These are phyloP conservation scores for Aspergillus terreus DNA, from an alignment of 2,329 filamentous ascomycete genomes.

Conservation along the genomic window DNA sequence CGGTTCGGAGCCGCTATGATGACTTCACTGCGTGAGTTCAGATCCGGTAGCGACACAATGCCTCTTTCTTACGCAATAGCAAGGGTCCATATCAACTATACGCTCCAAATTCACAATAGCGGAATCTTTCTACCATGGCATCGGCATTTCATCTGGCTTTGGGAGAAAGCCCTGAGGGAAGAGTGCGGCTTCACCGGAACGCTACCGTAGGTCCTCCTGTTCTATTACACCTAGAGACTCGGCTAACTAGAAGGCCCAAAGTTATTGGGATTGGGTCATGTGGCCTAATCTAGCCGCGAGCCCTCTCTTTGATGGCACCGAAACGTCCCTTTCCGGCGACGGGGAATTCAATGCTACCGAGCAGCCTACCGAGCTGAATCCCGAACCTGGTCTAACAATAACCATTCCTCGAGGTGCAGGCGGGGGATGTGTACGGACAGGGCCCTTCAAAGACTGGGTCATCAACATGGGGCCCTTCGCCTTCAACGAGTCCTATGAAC, in stretches of 20 bases:
- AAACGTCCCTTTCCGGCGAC: conserved; percentile 1
- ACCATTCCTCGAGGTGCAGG: background rate
- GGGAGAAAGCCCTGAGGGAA: conserved; percentile 1
- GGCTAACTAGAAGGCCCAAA: background rate
- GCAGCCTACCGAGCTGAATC: background rate
- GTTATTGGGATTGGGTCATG: background rate
- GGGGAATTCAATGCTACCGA: conserved; percentile 1
- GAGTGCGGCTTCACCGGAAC: conserved; percentile 6
- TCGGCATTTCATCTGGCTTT: conserved; percentile 3
- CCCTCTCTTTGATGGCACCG: conserved; percentile 4
- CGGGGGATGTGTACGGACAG: conserved; percentile 5
- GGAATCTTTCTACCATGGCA: conserved; percentile 8
- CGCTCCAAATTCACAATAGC: background rate
- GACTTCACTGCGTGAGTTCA: conserved; percentile 2
- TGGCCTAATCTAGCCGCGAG: conserved; percentile 1
- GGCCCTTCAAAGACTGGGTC: conserved; percentile 7
- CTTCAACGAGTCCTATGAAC: background rate
- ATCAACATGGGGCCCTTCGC: conserved; percentile 5
- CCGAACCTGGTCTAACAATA: background rate
- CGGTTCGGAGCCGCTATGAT: background rate
- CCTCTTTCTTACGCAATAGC: background rate
- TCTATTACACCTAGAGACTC: background rate
- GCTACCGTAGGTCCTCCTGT: conserved; percentile 1
- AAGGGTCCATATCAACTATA: background rate
- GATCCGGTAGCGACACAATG: background rate